Base-by-base conservation (phyloP, 1,284 basidiomycete species). In the Boletus semigastroideus region DNA sequence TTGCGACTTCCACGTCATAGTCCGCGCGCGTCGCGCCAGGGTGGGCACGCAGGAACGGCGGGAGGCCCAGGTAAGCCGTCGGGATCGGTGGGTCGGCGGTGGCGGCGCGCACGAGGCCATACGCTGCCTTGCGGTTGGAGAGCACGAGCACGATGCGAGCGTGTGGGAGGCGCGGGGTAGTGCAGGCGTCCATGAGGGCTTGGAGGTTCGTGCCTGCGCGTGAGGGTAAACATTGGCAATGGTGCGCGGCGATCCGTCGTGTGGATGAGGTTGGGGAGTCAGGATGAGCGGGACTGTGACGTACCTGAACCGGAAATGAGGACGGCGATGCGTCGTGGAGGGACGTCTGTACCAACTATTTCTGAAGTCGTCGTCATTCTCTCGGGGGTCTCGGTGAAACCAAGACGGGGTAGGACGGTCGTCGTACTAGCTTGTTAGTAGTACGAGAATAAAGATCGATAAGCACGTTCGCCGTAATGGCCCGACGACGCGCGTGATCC, bases 121-220 rank as follows among this genome's bases (percentile, higher is more conserved):
- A 93, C 3, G 94, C 96, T 20, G 87, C 87, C 64, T 95, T 96
- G 39, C 94, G 83, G 66, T 96, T 98, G 1, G 96, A 98, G 52
- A 99, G 73, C 37, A 99, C 96, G 59, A 89, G 82, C 40, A 78
- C 79, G 68, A 99, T 91, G 46, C 78, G 72, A 2, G 88, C 77
- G 55, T 86, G 71, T 25, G 92, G 87, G 22, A 39, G 92, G 77
- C 14, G 80, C 69, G 46, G 79, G 73, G 88, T 82, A 61, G 82
- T 76, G 59, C 78, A 82, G 6, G 94, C 93, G 69, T 98, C 91
- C 63, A 99, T 92, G 53, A 99, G 79, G 0, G 96, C 95, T 74
- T 98, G 95, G 22, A 99, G 82, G 73, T 99, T 99, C 28, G 90
- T 90, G 39, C 96, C 94, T 25, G 25, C 25, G 7, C 25, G 25